Percentiles rank a stretch among this genome's conserved stretches.
These are phyloP conservation scores for Botrytis cinerea DNA, from an alignment of 2,329 filamentous ascomycete species.

Conservation along the genomic window DNA sequence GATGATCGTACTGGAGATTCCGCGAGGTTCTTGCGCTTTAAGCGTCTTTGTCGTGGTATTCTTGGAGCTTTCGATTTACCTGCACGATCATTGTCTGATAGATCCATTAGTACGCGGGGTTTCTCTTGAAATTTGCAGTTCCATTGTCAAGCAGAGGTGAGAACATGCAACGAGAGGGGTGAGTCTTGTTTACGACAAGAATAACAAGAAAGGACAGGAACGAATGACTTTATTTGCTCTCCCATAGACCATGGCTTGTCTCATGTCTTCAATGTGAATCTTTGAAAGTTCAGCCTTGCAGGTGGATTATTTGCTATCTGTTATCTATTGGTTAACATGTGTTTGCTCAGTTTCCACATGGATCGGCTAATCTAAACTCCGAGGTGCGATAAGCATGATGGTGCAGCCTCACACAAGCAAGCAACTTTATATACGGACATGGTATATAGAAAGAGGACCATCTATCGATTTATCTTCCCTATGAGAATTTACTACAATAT, in stretches of 20 bases:
- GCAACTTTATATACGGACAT: no score
- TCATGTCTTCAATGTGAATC: not conserved
- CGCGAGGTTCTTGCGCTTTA: slow-evolving; percentile 13
- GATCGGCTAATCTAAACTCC: not conserved
- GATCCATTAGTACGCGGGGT: slow-evolving; percentile 21
- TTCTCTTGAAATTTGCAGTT: slow-evolving; percentile 1
- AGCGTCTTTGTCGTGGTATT: slow-evolving; percentile 9
- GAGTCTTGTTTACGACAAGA: not conserved
- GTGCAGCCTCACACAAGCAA: not conserved
- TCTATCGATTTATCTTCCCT: not conserved
- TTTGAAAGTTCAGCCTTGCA: not conserved
- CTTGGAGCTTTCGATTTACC: slow-evolving; percentile 9
- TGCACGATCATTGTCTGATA: slow-evolving; percentile 17
- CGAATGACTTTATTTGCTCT: slow-evolving; percentile 2
- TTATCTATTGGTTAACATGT: not conserved
- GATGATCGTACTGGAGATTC: not conserved
- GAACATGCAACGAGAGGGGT: not conserved
- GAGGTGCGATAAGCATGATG: not conserved
- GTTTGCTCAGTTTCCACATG: not conserved
- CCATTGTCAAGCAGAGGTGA: slow-evolving; percentile 11
- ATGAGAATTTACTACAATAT: not conserved
- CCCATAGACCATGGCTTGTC: not conserved
- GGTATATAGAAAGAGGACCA: not conserved
- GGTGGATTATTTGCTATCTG: not conserved
- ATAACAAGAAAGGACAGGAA: not conserved